These are phyloP conservation scores for Allomyces arbusculus DNA, from an alignment of 192 early-diverging fungal genomes.

Conservation along the genomic window DNA sequence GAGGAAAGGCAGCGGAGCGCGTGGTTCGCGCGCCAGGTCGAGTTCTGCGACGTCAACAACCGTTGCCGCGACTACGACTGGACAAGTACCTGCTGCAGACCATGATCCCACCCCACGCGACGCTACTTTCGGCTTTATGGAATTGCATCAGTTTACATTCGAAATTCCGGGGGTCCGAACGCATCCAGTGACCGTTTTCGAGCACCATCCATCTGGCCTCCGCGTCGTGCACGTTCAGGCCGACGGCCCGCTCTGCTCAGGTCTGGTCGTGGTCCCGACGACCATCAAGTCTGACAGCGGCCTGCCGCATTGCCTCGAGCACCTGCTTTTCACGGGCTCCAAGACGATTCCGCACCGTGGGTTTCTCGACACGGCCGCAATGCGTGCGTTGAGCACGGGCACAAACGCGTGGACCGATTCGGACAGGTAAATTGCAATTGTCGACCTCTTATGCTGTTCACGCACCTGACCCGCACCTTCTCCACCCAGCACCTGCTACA, in stretches of 20 bases:
- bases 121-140: neutral
- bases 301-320: slow-evolving; percentile 67
- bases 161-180: neutral
- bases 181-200: slow-evolving; percentile 19
- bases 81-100: too few species aligned
- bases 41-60: neutral
- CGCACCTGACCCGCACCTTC: slow-evolving; percentile 5
- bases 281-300: slow-evolving; percentile 39
- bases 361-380: slow-evolving; percentile 52
- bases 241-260: slow-evolving; percentile 40
- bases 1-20: too few species aligned
- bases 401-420: slow-evolving; percentile 43
- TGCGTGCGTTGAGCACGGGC: slow-evolving; percentile 49
- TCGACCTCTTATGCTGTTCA: neutral
- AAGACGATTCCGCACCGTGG: slow-evolving; percentile 39
- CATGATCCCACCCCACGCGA: neutral
- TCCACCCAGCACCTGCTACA: slow-evolving; percentile 39
- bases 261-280: slow-evolving; percentile 60
- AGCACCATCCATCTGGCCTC: slow-evolving; percentile 20
- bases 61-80: neutral
- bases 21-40: neutral
- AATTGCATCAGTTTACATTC: neutral
- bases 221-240: slow-evolving; percentile 40
- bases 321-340: slow-evolving; percentile 65
- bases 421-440: slow-evolving; percentile 11